Evolutionary conservation across 2,329 filamentous ascomycete species (phyloP).

Genomic region (Penicillium nordicum): DNA sequence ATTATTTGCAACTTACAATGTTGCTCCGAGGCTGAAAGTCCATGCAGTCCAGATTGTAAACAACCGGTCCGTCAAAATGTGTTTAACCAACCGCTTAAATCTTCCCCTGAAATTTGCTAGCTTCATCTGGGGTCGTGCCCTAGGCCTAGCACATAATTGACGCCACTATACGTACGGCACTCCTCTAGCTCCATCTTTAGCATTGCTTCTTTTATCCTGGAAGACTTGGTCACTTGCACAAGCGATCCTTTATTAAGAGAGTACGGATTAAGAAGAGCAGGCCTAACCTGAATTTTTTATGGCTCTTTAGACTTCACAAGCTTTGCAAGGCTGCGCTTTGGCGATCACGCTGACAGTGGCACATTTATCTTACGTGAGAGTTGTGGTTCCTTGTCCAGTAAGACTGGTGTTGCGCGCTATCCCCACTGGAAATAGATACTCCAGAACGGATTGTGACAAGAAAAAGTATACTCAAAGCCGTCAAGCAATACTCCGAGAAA

Average conservation of each 20-base stretch:
- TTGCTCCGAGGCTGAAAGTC: not conserved
- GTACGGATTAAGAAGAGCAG: not conserved
- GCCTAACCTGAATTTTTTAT: not conserved
- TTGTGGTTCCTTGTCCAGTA: not conserved
- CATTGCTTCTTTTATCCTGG: not conserved
- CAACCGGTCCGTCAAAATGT: not conserved
- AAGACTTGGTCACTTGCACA: not conserved
- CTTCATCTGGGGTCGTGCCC: not conserved
- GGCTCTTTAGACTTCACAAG: not conserved
- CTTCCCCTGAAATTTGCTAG: not conserved
- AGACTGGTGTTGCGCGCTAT: not conserved
- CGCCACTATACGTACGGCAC: not conserved
- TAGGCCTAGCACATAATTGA: not conserved
- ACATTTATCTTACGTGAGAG: not conserved
- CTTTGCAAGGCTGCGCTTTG: not conserved
- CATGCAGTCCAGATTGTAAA: not conserved
- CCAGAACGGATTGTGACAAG: too few species aligned
- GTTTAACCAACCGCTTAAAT: not conserved
- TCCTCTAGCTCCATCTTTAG: not conserved
- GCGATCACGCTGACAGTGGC: not conserved
- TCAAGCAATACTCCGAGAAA: not conserved
- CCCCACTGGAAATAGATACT: not conserved
- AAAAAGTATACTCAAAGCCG: not conserved
- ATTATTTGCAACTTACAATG: not conserved
- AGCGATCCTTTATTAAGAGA: not conserved